These are phyloP conservation scores for Prunus fruticosa DNA, from an alignment of 306 rosid species.

Conservation along the genomic window DNA sequence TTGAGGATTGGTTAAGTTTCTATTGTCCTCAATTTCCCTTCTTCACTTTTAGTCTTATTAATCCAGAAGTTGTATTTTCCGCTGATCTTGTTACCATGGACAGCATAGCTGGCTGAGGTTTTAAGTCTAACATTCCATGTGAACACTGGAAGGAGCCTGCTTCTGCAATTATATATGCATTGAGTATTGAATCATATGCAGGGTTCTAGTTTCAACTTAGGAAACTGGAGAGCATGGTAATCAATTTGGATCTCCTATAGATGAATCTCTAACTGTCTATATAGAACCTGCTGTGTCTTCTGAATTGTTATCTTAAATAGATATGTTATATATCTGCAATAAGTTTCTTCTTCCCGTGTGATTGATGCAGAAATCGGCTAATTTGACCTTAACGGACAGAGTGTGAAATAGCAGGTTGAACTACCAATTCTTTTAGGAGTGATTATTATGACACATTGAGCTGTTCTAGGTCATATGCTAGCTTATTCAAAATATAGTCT, in stretches of 20 bases:
- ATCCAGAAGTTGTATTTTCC: conserved; percentile 8
- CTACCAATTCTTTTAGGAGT: conserved; percentile 25
- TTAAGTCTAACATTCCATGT: conserved; percentile 8
- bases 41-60: conserved; percentile 5
- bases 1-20: conserved; percentile 12
- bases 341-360: conserved; percentile 15
- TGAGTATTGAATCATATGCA: conserved; percentile 2
- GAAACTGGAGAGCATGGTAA: conserved; percentile 8
- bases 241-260: conserved; percentile 23
- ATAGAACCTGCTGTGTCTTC: conserved; percentile 27
- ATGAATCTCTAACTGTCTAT: conserved; percentile 21
- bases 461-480: conserved; percentile 20
- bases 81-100: conserved; percentile 19
- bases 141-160: not conserved
- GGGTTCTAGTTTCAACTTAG: conserved; percentile 21
- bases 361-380: conserved; percentile 30
- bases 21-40: not conserved
- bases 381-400: conserved; percentile 26
- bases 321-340: conserved; percentile 26
- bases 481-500: conserved; percentile 27
- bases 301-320: conserved; percentile 15
- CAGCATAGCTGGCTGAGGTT: not conserved
- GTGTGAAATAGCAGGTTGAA: conserved; percentile 20
- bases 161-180: not conserved
- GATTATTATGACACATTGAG: conserved; percentile 13